Base-by-base conservation (phyloP, 2,329 filamentous ascomycete species). In the Myriosclerotinia duriaeana region DNA sequence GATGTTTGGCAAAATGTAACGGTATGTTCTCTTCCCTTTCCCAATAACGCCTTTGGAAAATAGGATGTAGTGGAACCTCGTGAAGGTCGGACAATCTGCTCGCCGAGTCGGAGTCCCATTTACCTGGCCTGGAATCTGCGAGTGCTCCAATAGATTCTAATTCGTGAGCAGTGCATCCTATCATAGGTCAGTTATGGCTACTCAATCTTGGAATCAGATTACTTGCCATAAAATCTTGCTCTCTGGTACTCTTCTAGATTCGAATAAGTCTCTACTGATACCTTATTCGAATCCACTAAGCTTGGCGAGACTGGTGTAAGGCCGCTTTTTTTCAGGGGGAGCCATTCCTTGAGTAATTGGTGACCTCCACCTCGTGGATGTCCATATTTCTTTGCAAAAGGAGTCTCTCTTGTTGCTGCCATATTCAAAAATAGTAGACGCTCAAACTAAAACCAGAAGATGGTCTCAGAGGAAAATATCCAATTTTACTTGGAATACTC, bases 221-320 rank as follows among this genome's bases (percentile, higher is more conserved):
- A 50, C 20, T 38, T 60, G 34, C 30, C 42, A 34, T 30, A 36
- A 36, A 48, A 36, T 36, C 56, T 48, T 4, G 11, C 26, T 36
- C 42, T 46, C 20, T 36, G 40, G 5, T 59, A 59, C 20, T 34
- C 0, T n/a, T 59, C 55, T 30, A 34, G 1, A 34, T 30, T 30
- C 5, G 30, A 36, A 11, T 36, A 17, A 1, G 26, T 12, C 20
- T 59, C 42, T 36, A 15, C 26, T 22, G 42, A 36, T 34, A 30
- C 20, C 1, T 36, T 59, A 14, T 2, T 36, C 56, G 26, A 59
- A 46, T 59, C 56, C 22, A 59, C 56, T 36, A 36, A 6, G 48
- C 42, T 48, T 36, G 42, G 55, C n/a, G 55, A 59, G 55, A 26
- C 26, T 20, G 55, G 55, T 46, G 26, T 59, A 26, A 59, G 26